Evolutionary conservation across 2,329 filamentous ascomycete genomes (phyloP).

Genomic region (Aspergillus amoenus): DNA sequence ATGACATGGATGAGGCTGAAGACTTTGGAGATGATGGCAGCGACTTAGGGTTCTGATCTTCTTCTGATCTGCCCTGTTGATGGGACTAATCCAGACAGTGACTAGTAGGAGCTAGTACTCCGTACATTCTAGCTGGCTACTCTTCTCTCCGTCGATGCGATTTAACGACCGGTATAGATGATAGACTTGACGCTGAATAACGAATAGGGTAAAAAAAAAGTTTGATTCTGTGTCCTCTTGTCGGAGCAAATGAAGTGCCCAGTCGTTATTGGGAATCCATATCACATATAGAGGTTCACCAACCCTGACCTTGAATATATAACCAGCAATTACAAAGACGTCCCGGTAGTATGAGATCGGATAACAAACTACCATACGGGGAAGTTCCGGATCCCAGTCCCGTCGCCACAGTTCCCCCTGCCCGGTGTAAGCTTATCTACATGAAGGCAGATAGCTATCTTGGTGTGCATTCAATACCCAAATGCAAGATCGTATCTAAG

Average conservation of each 20-base stretch:
- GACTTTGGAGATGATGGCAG: conserved; percentile 25
- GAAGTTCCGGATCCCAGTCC: neutral
- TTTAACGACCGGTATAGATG: conserved; percentile 6
- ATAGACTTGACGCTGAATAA: conserved; percentile 6
- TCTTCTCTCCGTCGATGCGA: neutral
- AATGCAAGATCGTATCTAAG: neutral
- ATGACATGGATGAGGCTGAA: conserved; percentile 33
- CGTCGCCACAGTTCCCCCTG: neutral
- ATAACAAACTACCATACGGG: neutral
- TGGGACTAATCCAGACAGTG: no score
- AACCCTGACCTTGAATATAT: neutral
- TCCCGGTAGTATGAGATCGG: neutral
- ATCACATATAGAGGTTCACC: neutral
- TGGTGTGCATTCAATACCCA: neutral
- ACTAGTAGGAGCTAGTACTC: neutral
- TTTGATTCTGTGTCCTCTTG: neutral
- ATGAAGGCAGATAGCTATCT: no score
- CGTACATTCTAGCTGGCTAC: neutral
- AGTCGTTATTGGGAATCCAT: neutral
- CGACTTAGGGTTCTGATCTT: conserved; percentile 8
- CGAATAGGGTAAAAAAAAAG: neutral
- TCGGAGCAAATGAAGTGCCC: neutral
- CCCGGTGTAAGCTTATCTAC: neutral
- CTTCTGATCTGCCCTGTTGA: neutral
- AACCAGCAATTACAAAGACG: neutral